These are phyloP conservation scores for Monilinia laxa DNA, from an alignment of 2,329 filamentous ascomycete genomes.

Conservation along the genomic window DNA sequence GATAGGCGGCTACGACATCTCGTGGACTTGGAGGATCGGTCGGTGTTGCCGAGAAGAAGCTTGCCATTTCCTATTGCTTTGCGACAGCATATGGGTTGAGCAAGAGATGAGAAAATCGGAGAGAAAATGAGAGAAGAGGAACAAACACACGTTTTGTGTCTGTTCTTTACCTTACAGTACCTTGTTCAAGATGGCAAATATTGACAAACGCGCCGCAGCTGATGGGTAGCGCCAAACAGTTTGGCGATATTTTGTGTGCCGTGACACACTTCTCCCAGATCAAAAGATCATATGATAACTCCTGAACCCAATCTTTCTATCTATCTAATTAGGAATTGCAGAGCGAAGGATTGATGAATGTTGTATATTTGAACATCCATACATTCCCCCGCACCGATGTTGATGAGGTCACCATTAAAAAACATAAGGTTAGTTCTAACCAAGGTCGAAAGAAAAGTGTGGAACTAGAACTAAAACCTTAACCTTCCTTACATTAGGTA, in stretches of 20 bases:
- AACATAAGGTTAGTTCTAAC: neutral
- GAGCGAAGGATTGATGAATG: neutral
- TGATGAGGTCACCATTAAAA: slow-evolving; percentile 3
- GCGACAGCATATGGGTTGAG: neutral
- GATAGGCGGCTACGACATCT: slow-evolving; percentile 41
- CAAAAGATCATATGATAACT: neutral
- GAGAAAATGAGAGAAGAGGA: neutral
- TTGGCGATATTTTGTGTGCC: slow-evolving; percentile 5
- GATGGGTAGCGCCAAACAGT: neutral
- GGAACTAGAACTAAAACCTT: neutral
- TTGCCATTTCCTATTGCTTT: slow-evolving; percentile 3
- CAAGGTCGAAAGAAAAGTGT: neutral
- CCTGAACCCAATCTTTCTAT: neutral
- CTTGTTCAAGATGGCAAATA: neutral
- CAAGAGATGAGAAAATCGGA: neutral
- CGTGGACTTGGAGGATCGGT: slow-evolving; percentile 27
- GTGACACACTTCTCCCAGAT: neutral
- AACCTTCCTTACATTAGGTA: too few species aligned
- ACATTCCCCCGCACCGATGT: neutral
- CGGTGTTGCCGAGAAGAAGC: neutral
- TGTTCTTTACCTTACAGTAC: slow-evolving; percentile 2
- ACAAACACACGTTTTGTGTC: neutral
- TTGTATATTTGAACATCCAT: neutral
- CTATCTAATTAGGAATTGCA: neutral
- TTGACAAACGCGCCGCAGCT: neutral